Evolutionary conservation across 176 grass and related monocot species (phyloP).

Genomic region (Lolium multiflorum): DNA sequence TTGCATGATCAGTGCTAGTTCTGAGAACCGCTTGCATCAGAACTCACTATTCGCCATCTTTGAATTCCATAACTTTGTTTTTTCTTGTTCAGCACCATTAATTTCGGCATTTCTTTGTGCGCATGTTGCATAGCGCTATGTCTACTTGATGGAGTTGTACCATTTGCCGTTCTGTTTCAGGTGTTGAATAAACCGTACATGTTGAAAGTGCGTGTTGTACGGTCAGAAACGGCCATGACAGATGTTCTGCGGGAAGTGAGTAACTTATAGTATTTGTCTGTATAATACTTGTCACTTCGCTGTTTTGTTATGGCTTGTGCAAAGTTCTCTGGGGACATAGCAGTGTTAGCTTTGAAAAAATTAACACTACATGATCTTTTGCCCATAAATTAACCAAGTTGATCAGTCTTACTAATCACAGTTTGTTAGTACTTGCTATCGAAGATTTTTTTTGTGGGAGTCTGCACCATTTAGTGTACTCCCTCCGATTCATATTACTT

Average conservation of each 20-base stretch:
- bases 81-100: conserved; percentile 19
- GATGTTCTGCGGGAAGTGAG: conserved; percentile 91
- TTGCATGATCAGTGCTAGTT: conserved; percentile 13
- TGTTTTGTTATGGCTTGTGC: conserved; percentile 13
- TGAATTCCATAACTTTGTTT: not conserved
- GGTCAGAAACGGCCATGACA: conserved; percentile 88
- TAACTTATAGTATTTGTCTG: conserved; percentile 29
- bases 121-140: not conserved
- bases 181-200: conserved; percentile 82
- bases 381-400: conserved; percentile 1
- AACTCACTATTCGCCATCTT: conserved; percentile 9
- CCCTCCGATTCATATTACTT: too few species aligned
- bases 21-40: conserved; percentile 11
- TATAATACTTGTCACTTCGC: not conserved
- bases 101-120: not conserved
- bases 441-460: not conserved
- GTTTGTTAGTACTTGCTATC: not conserved
- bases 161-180: conserved; percentile 40
- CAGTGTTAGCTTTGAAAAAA: not conserved
- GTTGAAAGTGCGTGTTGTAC: conserved; percentile 71
- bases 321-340: conserved; percentile 26
- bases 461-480: not conserved
- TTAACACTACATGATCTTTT: conserved; percentile 8
- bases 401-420: not conserved
- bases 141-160: conserved; percentile 40